Percentiles rank a stretch among this genome's conserved stretches.
phyloP scores from a whole-genome alignment of 1,284 basidiomycete genomes.

The Ceratobasidium sp. region DNA sequence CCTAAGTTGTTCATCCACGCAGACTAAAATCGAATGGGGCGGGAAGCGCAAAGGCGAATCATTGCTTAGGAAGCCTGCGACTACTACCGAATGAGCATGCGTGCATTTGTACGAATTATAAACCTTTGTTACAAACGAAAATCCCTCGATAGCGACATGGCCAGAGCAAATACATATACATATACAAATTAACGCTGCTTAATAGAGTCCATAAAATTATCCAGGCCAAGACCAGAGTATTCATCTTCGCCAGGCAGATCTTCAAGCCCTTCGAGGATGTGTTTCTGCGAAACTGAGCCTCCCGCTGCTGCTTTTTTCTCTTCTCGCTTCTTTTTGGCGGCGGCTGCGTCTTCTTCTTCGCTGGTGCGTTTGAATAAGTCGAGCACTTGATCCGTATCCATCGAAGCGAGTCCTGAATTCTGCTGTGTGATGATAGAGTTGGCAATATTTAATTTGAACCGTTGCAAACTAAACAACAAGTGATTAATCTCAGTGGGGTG shows the following conservation, averaged over 20 bases:
- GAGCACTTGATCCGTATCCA: conserved; percentile 97
- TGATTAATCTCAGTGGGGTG: conserved; percentile 27
- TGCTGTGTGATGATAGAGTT: conserved; percentile 97
- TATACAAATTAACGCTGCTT: conserved; percentile 38
- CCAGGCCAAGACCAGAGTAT: conserved; percentile 83
- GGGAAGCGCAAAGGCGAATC: conserved; percentile 41
- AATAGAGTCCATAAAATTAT: conserved; percentile 78
- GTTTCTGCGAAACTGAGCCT: conserved; percentile 71
- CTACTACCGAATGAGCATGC: conserved; percentile 21
- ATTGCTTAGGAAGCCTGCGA: conserved; percentile 8
- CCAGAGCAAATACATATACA: conserved; percentile 36
- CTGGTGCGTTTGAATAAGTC: conserved; percentile 90
- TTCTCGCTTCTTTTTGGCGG: conserved; percentile 63
- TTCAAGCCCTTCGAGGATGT: conserved; percentile 83
- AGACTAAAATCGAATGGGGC: conserved; percentile 39
- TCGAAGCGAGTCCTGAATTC: conserved; percentile 89
- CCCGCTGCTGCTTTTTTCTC: conserved; percentile 61
- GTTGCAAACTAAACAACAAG: conserved; percentile 73
- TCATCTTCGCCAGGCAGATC: conserved; percentile 90
- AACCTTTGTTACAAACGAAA: not conserved
- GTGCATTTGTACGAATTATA: conserved; percentile 11
- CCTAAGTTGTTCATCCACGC: not conserved
- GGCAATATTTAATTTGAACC: conserved; percentile 98
- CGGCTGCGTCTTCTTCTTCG: conserved; percentile 69
- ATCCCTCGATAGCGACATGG: conserved; percentile 6